phyloP scores from a whole-genome alignment of 805 yeast species.

The Saccharomycopsis schoenii region DNA sequence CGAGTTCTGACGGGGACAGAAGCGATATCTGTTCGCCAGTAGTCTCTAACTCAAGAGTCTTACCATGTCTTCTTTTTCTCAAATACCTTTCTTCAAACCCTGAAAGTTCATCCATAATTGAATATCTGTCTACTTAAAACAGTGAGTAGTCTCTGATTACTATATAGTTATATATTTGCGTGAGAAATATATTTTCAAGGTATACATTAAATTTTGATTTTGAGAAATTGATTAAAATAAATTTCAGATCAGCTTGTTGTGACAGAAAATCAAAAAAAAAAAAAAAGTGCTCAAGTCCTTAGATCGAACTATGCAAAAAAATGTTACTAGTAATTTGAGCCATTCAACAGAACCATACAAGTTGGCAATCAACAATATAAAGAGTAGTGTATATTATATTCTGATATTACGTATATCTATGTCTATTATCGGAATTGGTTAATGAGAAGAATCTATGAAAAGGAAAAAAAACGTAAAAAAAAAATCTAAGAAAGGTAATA shows the following conservation, averaged over 20 bases:
- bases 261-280: not conserved
- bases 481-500: not conserved
- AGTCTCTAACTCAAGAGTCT: not conserved
- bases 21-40: not conserved
- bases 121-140: not conserved
- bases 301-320: no score
- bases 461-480: not conserved
- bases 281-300: not conserved
- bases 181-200: no score
- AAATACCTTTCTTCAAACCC: not conserved
- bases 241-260: not conserved
- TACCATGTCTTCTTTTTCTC: not conserved
- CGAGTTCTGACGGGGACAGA: not conserved
- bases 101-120: not conserved
- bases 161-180: no score
- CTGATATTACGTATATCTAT: not conserved
- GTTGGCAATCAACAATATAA: not conserved
- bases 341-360: not conserved
- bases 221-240: no score
- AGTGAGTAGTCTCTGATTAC: no score
- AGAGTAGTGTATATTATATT: not conserved
- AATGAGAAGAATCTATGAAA: not conserved
- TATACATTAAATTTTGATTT: no score
- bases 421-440: not conserved
- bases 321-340: not conserved